Base-by-base conservation (phyloP, 2,329 filamentous ascomycete genomes). In the Epichloe baconii region DNA sequence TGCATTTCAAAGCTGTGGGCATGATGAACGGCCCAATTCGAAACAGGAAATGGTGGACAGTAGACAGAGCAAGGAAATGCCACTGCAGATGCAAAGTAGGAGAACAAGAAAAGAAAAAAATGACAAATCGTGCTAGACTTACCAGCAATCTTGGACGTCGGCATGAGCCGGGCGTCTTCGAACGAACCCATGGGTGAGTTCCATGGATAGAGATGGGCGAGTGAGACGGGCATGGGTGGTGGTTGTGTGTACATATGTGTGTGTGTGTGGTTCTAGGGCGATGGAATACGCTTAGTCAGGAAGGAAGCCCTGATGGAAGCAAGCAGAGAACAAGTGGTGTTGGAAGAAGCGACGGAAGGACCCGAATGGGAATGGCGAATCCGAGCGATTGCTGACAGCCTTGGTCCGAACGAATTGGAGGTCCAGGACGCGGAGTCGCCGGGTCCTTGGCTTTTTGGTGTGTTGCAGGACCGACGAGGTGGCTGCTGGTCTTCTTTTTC, bases 211-310 rank as follows among this genome's bases (percentile, higher is more conserved):
- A 48, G 14, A 35, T 48, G 47, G 2, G 44, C 44, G 35, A 48
- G 19, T 17, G 52, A 49, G 44, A 55, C 43, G 11, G 50, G 45
- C 52, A 54, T 55, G 41, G 36, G 40, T 48, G 41, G 40, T 43
- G 48, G 48, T 23, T 7, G 37, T 11, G 19, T 19, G 19, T 21
- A 21, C 19, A 21, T 21, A 21, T 21, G 44, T 31, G 34, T 26
- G 44, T 31, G 34, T 26, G 26, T 8, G 26, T 8, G 17, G 17
- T 36, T 40, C 23, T 34, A 19, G 40, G 38, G 44, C 26, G 14
- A 37, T 8, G 42, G 14, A 48, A 34, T 5, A 7, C 37, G 47
- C 47, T 49, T 52, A 49, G 51, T 52, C 37, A 47, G 47, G 31
- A 47, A 46, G 10, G 43, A 47, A 52, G 42, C 17, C 23, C 42